Evolutionary conservation across 139 green algal genomes (phyloP), one percentile per base, ranked within the genome.

Genomic region (Tetraselmis chui): DNA sequence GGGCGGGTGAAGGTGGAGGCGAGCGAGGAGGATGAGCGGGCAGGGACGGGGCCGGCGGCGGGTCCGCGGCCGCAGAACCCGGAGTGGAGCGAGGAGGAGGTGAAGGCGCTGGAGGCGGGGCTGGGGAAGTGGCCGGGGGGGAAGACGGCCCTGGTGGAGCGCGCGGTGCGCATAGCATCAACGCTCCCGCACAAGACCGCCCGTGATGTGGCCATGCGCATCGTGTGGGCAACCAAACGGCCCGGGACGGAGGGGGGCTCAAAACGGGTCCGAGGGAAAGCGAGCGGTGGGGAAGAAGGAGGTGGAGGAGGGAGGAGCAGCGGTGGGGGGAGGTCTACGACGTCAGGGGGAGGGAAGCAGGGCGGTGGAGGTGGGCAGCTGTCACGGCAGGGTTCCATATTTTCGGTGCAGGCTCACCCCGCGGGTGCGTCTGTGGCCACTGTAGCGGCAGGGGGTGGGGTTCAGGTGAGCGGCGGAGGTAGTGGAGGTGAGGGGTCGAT

Each of bases 141-240:
- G 26, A 79, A 82, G 5, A 83, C 84, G 58, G 78, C 80, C 31
- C 77, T 82, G 23, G 77, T 95, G 59, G 82, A 90, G 79, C 83
- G 92, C 29, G 94, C 93, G 78, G 80, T 96, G 30, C 88, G 88
- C 28, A 87, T 92, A 24, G 92, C 92, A 2, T 86, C 87, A 1
- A 79, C 75, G 22, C 88, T 96, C 28, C 87, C 91, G 1, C 82
- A 87, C 29, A 95, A 96, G 85, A 85, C 76, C 31, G 92, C 92
- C 30, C 80, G 92, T 0, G 92, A 96, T 78, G 92, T 96, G 5
- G 92, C 92, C 22, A 75, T 96, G 67, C 86, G 92, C 24, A 84
- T 87, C 28, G 84, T 84, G 29, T 96, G 92, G 92, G 86, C 92
- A 30, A 18, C 45, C 45, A 67, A 67, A 18, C n/a, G n/a, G n/a